These are phyloP conservation scores for Cladophialophora psammophila DNA, from an alignment of 2,329 filamentous ascomycete species.

Conservation along the genomic window DNA sequence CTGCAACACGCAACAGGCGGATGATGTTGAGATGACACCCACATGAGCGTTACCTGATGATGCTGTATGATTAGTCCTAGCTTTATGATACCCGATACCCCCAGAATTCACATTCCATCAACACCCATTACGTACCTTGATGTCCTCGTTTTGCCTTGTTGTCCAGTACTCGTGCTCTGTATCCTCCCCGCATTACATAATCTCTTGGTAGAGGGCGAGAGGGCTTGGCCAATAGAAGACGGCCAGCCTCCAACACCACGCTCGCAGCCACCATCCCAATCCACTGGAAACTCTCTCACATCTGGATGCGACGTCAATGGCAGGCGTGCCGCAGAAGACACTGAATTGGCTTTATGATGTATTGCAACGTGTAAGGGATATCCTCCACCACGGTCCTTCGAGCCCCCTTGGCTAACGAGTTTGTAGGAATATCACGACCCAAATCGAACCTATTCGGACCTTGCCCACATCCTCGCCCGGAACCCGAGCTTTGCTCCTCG, in stretches of 20 bases:
- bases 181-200: constrained; percentile 20
- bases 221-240: constrained; percentile 26
- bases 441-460: constrained; percentile 90
- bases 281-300: background rate
- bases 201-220: constrained; percentile 5
- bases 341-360: constrained; percentile 96
- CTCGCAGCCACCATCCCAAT: background rate
- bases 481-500: constrained; percentile 78
- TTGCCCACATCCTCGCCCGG: constrained; percentile 79
- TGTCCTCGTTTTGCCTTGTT: background rate
- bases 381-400: background rate
- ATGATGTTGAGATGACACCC: background rate
- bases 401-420: background rate
- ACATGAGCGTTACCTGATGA: background rate
- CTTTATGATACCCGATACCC: constrained; percentile 33
- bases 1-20: background rate
- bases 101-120: constrained; percentile 11
- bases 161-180: background rate
- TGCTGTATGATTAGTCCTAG: constrained; percentile 24
- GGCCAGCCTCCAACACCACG: constrained; percentile 11
- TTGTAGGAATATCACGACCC: constrained; percentile 89
- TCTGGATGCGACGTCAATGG: constrained; percentile 48
- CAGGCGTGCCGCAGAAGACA: constrained; percentile 83
- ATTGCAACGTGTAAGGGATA: constrained; percentile 70
- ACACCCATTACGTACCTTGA: background rate